Percentiles rank a stretch among this genome's conserved stretches.
phyloP scores from a whole-genome alignment of 179 eudicot genomes.

The Silene noctiflora region DNA sequence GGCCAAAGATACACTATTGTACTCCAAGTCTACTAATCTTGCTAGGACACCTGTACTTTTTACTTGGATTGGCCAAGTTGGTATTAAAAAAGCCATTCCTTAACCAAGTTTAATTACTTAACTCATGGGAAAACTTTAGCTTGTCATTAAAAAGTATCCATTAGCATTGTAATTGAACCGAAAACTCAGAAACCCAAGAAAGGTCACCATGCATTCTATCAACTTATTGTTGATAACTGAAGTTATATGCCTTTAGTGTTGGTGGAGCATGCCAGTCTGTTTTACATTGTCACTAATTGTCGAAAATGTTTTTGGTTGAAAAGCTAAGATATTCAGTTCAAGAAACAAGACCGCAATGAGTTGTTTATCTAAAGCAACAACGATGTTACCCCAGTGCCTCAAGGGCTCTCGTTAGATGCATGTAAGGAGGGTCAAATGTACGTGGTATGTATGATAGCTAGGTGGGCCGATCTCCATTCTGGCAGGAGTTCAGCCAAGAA shows the following conservation, averaged over 20 bases:
- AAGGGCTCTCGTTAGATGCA: too few species aligned
- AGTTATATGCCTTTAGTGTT: conserved; percentile 16
- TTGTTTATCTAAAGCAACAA: too few species aligned
- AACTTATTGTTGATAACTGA: neutral
- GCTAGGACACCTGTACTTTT: conserved; percentile 9
- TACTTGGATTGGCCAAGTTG: conserved; percentile 9
- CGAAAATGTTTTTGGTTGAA: neutral
- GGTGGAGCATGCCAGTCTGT: conserved; percentile 6
- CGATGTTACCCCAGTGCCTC: too few species aligned
- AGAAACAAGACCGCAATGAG: too few species aligned
- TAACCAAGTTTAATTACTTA: neutral
- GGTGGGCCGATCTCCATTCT: too few species aligned
- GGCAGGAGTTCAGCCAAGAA: too few species aligned
- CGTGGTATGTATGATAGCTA: too few species aligned
- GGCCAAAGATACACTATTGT: conserved; percentile 28
- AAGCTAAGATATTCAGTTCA: too few species aligned
- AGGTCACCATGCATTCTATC: neutral
- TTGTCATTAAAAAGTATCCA: neutral
- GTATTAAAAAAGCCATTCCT: neutral
- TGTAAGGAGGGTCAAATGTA: too few species aligned
- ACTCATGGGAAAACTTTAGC: conserved; percentile 10
- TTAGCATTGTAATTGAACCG: neutral
- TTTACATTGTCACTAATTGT: neutral
- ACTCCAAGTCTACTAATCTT: neutral
- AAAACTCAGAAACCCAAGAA: neutral